Conservation (phyloP, 148 eudicot genomes). For the Rhododendron henanense region DNA sequence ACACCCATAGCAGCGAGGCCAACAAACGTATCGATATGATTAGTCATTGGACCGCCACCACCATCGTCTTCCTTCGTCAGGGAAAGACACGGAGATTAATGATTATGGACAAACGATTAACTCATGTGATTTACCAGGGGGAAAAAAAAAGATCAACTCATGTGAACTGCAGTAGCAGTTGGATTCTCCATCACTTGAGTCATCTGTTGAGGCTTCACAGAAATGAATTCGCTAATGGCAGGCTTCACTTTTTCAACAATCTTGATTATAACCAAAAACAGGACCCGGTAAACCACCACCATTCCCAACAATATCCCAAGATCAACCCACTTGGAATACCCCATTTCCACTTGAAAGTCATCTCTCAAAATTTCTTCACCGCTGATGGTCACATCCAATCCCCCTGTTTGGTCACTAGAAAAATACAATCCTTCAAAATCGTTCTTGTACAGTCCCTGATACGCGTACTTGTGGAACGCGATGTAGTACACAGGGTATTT, state of each 20-base stretch:
- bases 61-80: background rate
- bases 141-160: background rate
- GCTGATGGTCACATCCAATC: background rate
- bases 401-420: background rate
- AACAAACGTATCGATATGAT: background rate
- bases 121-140: background rate
- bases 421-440: background rate
- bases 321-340: constrained; percentile 50
- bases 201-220: background rate
- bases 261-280: constrained; percentile 35
- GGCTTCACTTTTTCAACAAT: constrained; percentile 18
- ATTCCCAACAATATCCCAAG: constrained; percentile 33
- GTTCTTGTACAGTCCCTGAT: background rate
- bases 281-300: constrained; percentile 33
- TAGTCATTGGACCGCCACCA: background rate
- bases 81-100: no score
- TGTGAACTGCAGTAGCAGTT: background rate
- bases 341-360: constrained; percentile 29
- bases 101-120: background rate
- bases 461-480: background rate
- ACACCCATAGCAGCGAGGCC: background rate
- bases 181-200: constrained; percentile 3
- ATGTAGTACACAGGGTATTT: background rate
- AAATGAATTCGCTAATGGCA: constrained; percentile 8
- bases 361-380: constrained; percentile 15